A percentile compares a stretch with the other conserved stretches of the same genome.
These are phyloP conservation scores for Aotearoamyces nothofagi DNA, from an alignment of 2,329 filamentous ascomycete species.

Conservation along the genomic window DNA sequence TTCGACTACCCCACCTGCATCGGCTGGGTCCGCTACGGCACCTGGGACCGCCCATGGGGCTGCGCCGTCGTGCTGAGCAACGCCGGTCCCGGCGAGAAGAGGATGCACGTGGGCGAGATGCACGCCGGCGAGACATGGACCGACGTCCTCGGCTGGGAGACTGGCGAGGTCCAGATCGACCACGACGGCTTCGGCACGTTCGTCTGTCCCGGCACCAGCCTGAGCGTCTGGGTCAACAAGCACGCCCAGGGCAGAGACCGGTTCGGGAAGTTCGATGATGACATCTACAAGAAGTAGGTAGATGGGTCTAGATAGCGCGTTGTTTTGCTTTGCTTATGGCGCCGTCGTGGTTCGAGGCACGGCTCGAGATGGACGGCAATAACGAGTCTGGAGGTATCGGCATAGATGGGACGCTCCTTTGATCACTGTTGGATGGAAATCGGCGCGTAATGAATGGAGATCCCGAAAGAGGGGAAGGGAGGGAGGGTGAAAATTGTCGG, in stretches of 20 bases:
- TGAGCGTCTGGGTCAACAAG: constrained; percentile 46
- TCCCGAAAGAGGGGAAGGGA: too few relatives aligned
- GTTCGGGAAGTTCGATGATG: constrained; percentile 27
- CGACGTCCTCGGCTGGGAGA: constrained; percentile 40
- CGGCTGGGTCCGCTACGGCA: constrained; percentile 38
- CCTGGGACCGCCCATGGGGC: constrained; percentile 29
- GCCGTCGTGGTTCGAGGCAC: too few relatives aligned
- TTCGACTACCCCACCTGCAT: constrained; percentile 44
- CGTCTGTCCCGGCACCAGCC: constrained; percentile 33
- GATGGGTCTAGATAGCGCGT: too few relatives aligned
- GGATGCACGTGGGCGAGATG: constrained; percentile 44
- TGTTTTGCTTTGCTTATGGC: too few relatives aligned
- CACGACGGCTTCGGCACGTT: constrained; percentile 43
- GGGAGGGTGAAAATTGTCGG: too few relatives aligned
- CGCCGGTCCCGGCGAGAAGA: constrained; percentile 29
- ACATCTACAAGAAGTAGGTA: too few relatives aligned
- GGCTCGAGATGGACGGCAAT: too few relatives aligned
- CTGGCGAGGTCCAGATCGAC: constrained; percentile 41
- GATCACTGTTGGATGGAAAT: too few relatives aligned
- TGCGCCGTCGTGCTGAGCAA: constrained; percentile 43
- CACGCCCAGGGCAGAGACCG: constrained; percentile 32
- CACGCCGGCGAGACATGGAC: constrained; percentile 48
- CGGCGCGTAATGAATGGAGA: too few relatives aligned
- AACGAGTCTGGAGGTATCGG: too few relatives aligned
- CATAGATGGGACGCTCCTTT: too few relatives aligned